These are phyloP conservation scores for Globisporangium viniferum DNA, from an alignment of 352 stramenopile species.

Conservation along the genomic window DNA sequence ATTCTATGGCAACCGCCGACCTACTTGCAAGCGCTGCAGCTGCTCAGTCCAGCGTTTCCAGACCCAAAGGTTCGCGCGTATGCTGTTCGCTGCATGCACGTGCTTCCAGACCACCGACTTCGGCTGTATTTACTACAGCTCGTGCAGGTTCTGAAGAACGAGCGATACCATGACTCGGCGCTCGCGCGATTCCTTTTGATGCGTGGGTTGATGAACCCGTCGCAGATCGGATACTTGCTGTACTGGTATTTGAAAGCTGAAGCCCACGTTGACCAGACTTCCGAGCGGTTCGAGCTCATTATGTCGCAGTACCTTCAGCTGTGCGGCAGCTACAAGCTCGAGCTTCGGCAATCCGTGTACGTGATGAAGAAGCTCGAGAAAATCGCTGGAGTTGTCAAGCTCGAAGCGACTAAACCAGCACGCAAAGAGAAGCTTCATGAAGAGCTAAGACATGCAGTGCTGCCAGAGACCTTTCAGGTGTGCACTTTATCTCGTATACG, in stretches of 20 bases:
- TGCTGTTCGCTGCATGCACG: constrained; percentile 88
- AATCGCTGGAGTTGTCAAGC: constrained; percentile 68
- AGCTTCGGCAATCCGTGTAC: constrained; percentile 89
- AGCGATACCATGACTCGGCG: constrained; percentile 80
- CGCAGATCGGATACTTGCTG: constrained; percentile 78
- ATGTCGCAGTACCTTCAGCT: constrained; percentile 82
- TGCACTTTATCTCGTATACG: background rate
- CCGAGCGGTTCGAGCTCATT: constrained; percentile 65
- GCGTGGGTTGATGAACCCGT: constrained; percentile 64
- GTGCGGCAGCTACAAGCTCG: constrained; percentile 85
- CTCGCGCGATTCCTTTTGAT: constrained; percentile 77
- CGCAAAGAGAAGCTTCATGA: constrained; percentile 56
- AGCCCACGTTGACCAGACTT: constrained; percentile 52
- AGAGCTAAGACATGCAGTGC: constrained; percentile 42
- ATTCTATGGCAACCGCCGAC: constrained; percentile 76
- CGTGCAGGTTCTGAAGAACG: constrained; percentile 83
- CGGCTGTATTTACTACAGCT: constrained; percentile 85
- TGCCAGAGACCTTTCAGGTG: constrained; percentile 85
- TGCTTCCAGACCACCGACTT: constrained; percentile 82
- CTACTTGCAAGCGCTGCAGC: constrained; percentile 83
- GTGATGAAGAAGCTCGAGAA: constrained; percentile 90
- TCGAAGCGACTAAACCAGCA: constrained; percentile 30
- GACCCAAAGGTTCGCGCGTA: constrained; percentile 93
- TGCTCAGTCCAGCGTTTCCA: constrained; percentile 80
- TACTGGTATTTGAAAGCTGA: constrained; percentile 85